Evolutionary conservation across 164 flowering plant species (phyloP).

Genomic region (Santalum album): DNA sequence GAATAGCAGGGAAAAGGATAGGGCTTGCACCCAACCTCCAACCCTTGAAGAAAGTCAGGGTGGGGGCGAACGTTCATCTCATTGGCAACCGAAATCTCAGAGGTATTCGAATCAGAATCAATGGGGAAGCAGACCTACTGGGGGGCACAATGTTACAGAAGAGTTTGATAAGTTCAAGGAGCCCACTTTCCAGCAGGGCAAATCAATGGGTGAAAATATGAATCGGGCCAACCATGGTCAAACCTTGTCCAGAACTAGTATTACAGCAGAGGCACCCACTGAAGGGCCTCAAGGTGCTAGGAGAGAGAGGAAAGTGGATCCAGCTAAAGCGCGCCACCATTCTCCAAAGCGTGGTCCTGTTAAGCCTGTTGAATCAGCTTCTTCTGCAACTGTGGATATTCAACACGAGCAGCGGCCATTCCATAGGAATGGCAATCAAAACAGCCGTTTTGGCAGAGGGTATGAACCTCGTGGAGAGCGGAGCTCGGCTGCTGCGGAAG

Average conservation of each 20-base stretch:
- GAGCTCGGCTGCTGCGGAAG: slow-evolving; percentile 34
- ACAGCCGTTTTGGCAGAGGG: slow-evolving; percentile 34
- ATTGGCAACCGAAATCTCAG: slow-evolving; percentile 83
- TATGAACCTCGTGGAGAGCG: slow-evolving; percentile 48
- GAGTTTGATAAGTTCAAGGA: slow-evolving; percentile 31
- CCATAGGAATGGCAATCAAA: slow-evolving; percentile 44
- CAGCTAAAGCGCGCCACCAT: slow-evolving; percentile 25
- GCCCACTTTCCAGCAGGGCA: slow-evolving; percentile 14
- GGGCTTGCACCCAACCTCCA: slow-evolving; percentile 14
- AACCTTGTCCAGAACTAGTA: slow-evolving; percentile 11
- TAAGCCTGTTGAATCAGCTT: slow-evolving; percentile 20
- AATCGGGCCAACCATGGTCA: slow-evolving; percentile 19
- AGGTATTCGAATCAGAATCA: slow-evolving; percentile 19
- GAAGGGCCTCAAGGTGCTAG: slow-evolving; percentile 22
- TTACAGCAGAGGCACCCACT: slow-evolving; percentile 16
- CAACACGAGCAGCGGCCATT: slow-evolving; percentile 25
- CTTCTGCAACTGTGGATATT: slow-evolving; percentile 16
- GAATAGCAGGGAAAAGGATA: slow-evolving; percentile 18
- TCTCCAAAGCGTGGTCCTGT: slow-evolving; percentile 23
- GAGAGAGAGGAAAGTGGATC: slow-evolving; percentile 30
- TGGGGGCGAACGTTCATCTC: slow-evolving; percentile 43
- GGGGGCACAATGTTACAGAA: slow-evolving; percentile 19
- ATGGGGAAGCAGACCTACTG: slow-evolving; percentile 26
- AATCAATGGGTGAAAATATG: slow-evolving; percentile 7
- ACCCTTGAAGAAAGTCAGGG: slow-evolving; percentile 34